Conservation (phyloP, 208 protist species). For the Trypanosoma cruzi region DNA sequence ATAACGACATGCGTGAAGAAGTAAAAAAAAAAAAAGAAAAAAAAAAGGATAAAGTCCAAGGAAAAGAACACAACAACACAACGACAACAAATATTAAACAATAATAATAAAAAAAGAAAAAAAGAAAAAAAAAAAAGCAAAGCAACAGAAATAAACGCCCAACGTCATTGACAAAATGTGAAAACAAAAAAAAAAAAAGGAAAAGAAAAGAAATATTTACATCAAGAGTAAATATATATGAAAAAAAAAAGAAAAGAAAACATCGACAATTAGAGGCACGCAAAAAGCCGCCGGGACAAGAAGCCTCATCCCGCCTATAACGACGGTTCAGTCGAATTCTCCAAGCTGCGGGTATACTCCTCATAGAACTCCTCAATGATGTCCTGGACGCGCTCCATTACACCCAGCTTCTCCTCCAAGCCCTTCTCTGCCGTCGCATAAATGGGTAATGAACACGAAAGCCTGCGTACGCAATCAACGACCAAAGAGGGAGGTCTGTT, state of each 20-base stretch:
- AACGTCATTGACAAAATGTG: too few species aligned
- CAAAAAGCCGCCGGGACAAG: too few species aligned
- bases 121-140: background rate
- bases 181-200: too few species aligned
- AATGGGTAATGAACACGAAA: background rate
- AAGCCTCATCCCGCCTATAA: too few species aligned
- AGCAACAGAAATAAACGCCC: too few species aligned
- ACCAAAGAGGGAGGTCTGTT: background rate
- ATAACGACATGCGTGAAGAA: background rate
- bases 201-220: too few species aligned
- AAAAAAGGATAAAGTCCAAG: background rate
- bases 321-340: too few species aligned
- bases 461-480: background rate
- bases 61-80: background rate
- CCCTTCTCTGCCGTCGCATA: background rate
- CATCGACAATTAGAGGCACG: too few species aligned
- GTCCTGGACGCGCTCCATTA: background rate
- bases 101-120: background rate
- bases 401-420: background rate
- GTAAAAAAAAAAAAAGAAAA: conserved; percentile 4
- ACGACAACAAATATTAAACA: background rate
- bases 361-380: background rate
- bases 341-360: background rate
- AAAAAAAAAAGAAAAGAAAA: too few species aligned
- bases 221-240: too few species aligned